Conservation (phyloP, 1,284 basidiomycete genomes). For the Malassezia slooffiae region DNA sequence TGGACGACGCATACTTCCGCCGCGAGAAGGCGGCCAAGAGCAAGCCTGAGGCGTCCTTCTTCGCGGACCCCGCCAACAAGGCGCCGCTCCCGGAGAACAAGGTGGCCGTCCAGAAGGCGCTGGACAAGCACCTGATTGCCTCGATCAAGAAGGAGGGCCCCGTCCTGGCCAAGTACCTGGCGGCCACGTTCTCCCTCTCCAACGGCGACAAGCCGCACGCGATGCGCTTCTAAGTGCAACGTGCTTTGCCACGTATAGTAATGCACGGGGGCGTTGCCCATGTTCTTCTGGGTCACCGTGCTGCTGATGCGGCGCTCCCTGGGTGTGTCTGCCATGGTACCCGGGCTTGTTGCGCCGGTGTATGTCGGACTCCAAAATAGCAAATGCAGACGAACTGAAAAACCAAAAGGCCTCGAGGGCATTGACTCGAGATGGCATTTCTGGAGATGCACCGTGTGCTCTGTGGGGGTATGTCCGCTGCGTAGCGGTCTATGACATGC, state of each 20-base stretch:
- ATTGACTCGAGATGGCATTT: too few species aligned
- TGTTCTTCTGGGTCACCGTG: constrained; percentile 4
- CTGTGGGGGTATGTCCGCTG: too few species aligned
- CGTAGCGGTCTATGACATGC: constrained; percentile 1
- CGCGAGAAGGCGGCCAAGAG: constrained; percentile 56
- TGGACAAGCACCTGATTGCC: constrained; percentile 74
- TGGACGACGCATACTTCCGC: constrained; percentile 85
- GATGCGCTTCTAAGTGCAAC: constrained; percentile 60
- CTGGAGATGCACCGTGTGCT: too few species aligned
- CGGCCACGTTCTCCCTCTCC: constrained; percentile 82
- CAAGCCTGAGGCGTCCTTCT: constrained; percentile 92
- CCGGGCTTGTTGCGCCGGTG: too few species aligned
- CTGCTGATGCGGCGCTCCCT: too few species aligned
- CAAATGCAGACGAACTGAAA: too few species aligned
- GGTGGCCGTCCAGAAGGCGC: constrained; percentile 77
- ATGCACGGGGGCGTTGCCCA: too few species aligned
- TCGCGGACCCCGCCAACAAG: constrained; percentile 84
- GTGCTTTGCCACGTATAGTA: neutral
- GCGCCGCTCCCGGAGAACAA: constrained; percentile 78
- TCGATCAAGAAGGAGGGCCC: constrained; percentile 79
- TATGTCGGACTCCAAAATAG: constrained; percentile 13
- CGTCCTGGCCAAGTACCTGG: constrained; percentile 84
- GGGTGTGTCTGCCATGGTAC: too few species aligned
- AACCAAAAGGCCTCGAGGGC: too few species aligned
- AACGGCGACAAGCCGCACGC: constrained; percentile 85